Base-by-base conservation (phyloP, 1,284 basidiomycete species). In the Ustilago sp. region DNA sequence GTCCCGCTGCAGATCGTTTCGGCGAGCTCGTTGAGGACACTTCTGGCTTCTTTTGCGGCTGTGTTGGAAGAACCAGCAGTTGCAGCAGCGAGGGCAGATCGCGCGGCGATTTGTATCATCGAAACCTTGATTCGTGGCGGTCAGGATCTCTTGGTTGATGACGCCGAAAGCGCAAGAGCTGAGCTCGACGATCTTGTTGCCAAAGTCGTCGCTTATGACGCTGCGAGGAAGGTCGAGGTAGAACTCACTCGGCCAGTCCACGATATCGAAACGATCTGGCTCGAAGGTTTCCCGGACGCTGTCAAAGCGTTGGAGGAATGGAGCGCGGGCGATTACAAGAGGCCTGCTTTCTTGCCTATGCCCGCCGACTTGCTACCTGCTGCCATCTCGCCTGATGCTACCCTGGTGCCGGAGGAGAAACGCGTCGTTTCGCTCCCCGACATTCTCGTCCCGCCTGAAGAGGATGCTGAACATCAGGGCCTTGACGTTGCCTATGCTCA, bases 41-140 rank as follows among this genome's bases (percentile, higher is more conserved):
- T 95, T 12, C 89, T 96, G 32, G 90, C 91, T 70, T 92, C 93
- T 0, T 93, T 96, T 79, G 91, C 92, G 3, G 89, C 91, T 0
- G 94, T 96, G 3, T 87, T 97, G 32, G 93, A 94, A 77, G 94
- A 96, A 84, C 93, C 95, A 74, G 93, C 93, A 53, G 93, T 94
- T 2, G 94, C 94, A 6, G 91, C 93, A 72, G 91, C 91, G 36
- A 90, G 95, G 19, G 93, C 93, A 0, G 93, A 94, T 85, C 90
- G 91, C 54, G 94, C 93, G 0, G 92, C 93, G 1, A 87, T 94
- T 23, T 94, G 93, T 86, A 94, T 94, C 19, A 92, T 91, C 8
- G 94, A 97, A 85, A 94, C 93, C 9, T 88, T 97, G 38, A 81
- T 80, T 59, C 74, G 81, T 19, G 82, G 80, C 3, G 84, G 82